These are phyloP conservation scores for Scleromitrula shiraiana DNA, from an alignment of 2,329 filamentous ascomycete genomes.

Conservation along the genomic window DNA sequence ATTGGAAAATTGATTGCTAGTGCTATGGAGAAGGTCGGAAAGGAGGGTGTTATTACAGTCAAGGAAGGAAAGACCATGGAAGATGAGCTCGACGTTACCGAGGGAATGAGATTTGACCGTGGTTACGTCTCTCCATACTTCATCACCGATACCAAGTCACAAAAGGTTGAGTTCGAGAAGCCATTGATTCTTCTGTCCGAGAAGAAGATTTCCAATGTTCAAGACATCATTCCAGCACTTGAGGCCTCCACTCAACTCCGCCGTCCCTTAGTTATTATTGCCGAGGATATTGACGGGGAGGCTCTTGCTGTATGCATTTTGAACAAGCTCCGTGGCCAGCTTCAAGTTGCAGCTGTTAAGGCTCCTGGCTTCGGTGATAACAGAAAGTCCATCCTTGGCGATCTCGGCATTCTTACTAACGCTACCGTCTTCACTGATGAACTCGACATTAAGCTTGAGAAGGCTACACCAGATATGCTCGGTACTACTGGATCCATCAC, in stretches of 20 bases:
- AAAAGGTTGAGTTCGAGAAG: slow-evolving; percentile 99
- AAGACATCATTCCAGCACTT: slow-evolving; percentile 97
- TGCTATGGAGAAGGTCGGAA: slow-evolving; percentile 99
- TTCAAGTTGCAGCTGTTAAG: slow-evolving; percentile 98
- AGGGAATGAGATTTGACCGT: slow-evolving; percentile 99
- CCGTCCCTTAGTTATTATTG: slow-evolving; percentile 94
- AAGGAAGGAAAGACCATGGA: slow-evolving; percentile 99
- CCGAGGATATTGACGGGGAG: slow-evolving; percentile 98
- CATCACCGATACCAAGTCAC: slow-evolving; percentile 97
- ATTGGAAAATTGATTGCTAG: slow-evolving; percentile 93
- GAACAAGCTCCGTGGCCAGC: slow-evolving; percentile 99
- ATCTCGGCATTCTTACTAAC: slow-evolving; percentile 92
- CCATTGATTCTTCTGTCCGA: slow-evolving; percentile 95
- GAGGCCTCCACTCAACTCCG: slow-evolving; percentile 94
- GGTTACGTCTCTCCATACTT: slow-evolving; percentile 99
- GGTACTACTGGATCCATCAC: slow-evolving; percentile 97
- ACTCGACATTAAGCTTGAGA: slow-evolving; percentile 98
- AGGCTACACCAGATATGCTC: slow-evolving; percentile 91
- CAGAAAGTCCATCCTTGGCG: slow-evolving; percentile 98
- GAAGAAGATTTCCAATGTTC: slow-evolving; percentile 99
- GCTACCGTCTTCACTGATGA: slow-evolving; percentile 97
- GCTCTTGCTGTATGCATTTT: slow-evolving; percentile 97
- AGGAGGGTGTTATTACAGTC: slow-evolving; percentile 99
- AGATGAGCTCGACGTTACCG: slow-evolving; percentile 96
- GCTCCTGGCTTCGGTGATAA: slow-evolving; percentile 99